phyloP scores from a whole-genome alignment of 2,329 filamentous ascomycete genomes.

The Fusarium robinianum region DNA sequence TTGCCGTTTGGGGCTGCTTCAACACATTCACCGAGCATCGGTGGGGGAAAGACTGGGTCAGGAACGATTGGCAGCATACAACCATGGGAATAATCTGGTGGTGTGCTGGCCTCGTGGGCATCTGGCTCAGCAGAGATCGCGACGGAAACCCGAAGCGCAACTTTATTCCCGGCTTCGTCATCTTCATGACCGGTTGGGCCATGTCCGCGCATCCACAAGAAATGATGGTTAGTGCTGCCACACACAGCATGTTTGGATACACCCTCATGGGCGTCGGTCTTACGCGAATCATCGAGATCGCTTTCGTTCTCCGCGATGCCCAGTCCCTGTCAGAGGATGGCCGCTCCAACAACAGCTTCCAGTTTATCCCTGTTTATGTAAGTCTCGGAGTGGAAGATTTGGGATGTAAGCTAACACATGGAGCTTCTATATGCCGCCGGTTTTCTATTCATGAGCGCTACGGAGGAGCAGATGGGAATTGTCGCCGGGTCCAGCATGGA shows the following conservation, averaged over 20 bases:
- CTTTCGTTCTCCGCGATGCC: constrained; percentile 80
- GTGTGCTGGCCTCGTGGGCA: constrained; percentile 85
- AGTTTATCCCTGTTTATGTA: constrained; percentile 59
- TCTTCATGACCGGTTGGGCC: constrained; percentile 90
- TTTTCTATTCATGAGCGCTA: constrained; percentile 97
- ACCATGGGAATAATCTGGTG: constrained; percentile 99
- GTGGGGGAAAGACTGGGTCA: constrained; percentile 88
- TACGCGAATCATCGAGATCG: constrained; percentile 85
- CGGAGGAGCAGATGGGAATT: constrained; percentile 91
- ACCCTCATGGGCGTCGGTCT: constrained; percentile 90
- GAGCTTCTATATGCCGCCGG: constrained; percentile 89
- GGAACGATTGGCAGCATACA: constrained; percentile 95
- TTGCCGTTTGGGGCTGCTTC: constrained; percentile 93
- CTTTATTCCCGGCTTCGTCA: constrained; percentile 88
- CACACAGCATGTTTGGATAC: constrained; percentile 90
- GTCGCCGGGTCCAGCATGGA: constrained; percentile 76
- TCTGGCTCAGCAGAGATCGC: constrained; percentile 87
- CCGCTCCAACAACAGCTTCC: constrained; percentile 66
- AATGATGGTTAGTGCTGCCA: constrained; percentile 80
- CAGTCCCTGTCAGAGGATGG: constrained; percentile 68
- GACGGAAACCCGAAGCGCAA: constrained; percentile 89
- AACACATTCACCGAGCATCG: constrained; percentile 98
- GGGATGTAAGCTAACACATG: constrained; percentile 13
- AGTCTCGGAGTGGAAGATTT: constrained; percentile 42
- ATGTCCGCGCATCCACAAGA: constrained; percentile 93